Conservation (phyloP, 495 filamentous ascomycete species). For the Penicillium parvum region DNA sequence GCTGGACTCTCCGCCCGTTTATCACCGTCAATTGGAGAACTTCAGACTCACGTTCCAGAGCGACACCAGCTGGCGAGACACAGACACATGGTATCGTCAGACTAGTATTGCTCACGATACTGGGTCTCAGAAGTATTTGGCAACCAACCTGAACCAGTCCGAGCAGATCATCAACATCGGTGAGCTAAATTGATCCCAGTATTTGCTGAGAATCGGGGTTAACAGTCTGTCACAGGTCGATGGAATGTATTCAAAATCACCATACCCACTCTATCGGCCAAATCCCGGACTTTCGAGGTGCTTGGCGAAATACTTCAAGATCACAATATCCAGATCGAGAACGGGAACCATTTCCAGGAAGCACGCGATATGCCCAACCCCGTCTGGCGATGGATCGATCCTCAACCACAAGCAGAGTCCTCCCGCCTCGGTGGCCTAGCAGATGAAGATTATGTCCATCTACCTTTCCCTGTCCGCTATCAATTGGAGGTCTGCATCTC, state of each 20-base stretch:
- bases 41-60: conserved; percentile 35
- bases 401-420: conserved; percentile 13
- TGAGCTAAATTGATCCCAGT: conserved; percentile 20
- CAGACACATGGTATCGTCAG: conserved; percentile 70
- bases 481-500: conserved; percentile 92
- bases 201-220: neutral
- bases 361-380: conserved; percentile 18
- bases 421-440: conserved; percentile 22
- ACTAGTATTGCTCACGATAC: conserved; percentile 60
- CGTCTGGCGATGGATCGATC: conserved; percentile 57
- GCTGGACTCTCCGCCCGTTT: conserved; percentile 60
- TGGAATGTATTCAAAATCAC: conserved; percentile 42
- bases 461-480: conserved; percentile 75
- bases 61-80: conserved; percentile 55
- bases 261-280: no score
- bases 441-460: conserved; percentile 34
- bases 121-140: conserved; percentile 23
- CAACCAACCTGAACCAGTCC: conserved; percentile 53
- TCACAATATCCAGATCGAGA: conserved; percentile 60
- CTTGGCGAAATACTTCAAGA: conserved; percentile 60
- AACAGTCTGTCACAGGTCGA: conserved; percentile 20
- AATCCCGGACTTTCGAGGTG: no score
- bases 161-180: conserved; percentile 72
- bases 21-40: conserved; percentile 52
- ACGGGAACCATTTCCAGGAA: conserved; percentile 20